Base-by-base conservation (phyloP, 1,139 yeast species). In the Cylindricascospora bacillispora region DNA sequence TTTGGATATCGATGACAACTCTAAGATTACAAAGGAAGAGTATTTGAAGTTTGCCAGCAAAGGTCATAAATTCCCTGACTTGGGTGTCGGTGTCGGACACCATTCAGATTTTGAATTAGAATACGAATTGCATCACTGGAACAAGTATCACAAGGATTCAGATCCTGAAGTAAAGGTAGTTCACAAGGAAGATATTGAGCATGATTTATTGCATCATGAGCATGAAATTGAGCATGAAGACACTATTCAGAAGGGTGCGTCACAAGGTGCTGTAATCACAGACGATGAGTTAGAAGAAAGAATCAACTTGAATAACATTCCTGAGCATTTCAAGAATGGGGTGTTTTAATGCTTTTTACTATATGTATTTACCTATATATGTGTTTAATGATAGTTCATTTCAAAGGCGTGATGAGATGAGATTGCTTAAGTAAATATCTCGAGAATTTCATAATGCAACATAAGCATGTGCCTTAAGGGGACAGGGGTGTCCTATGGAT, bases 41-140 rank as follows among this genome's bases (percentile, higher is more conserved):
- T 89, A 86, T 77, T 48, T 71, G 28, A 56, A 58, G n/a, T 86
- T 70, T 56, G 64, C 69, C 6, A 54, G 55, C 2, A 56, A 55
- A 6, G 93, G 93, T 4, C 78, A 80, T 2, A 70, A 70, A 39
- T 67, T 89, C 48, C 97, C 97, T 1, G 97, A 89, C 54, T 73
- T 85, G 52, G 94, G 95, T 6, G 75, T 77, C 38, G 97, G 95
- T 13, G 89, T 82, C n/a, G 97, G 98, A 12, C 97, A 86, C 51
- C 97, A 86, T 57, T 78, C 86, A 29, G 95, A 83, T 57, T 89
- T 85, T 48, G 98, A 89, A 55, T 69, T 72, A 41, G 97, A 86
- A 51, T 86, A 85, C 49, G 95, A 86, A 46, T 75, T 81, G 37
- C 97, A 89, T 53, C 97, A 89, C 54, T 89, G 97, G 95, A 71